Evolutionary conservation across 768 basidiomycete genomes (phyloP), one percentile per base, ranked within the genome.

Genomic region (Sporobolomyces roseus): DNA sequence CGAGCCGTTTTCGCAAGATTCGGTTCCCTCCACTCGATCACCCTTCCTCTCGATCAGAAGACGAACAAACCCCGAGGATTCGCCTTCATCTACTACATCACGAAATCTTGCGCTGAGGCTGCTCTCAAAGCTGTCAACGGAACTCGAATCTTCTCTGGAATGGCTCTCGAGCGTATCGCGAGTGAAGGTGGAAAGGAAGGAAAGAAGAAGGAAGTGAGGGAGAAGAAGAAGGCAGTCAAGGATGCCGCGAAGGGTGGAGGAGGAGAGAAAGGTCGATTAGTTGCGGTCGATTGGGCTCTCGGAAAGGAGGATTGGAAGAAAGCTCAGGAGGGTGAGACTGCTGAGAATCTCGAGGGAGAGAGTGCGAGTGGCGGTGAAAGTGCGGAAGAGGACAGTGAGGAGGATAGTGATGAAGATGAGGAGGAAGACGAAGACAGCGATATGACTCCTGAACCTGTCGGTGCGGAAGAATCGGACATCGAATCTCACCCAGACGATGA

Each of bases 211-310:
- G 79, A 67, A 72, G 86, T 73, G 82, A 84, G 79, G 82, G 81
- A 64, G 55, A 74, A 74, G 80, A 80, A 79, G 25, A 80, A 81
- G 67, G 78, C 80, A 33, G 78, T 72, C 79, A 80, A 79, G n/a
- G 79, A 80, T 61, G 77, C 79, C 41, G 77, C 83, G 0, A 80
- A 78, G 2, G 81, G 89, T 25, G 80, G 81, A 83, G 75, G 81
- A 79, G 77, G 78, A 27, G 75, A 77, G 33, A 78, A 79, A 66
- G 79, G 80, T 58, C 82, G 92, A 60, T 80, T 85, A 21, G 89
- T 94, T 45, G 91, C 92, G 10, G 94, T 98, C 32, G 93, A 97
- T 80, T 97, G 92, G 91, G 94, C 93, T 5, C 78, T 97, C 77
- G 91, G 91, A 78, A 94, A 96, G 80, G 88, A 90, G 54, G 88